These are phyloP conservation scores for Ganoderma lucidum DNA, from an alignment of 1,284 basidiomycete species.

Conservation along the genomic window DNA sequence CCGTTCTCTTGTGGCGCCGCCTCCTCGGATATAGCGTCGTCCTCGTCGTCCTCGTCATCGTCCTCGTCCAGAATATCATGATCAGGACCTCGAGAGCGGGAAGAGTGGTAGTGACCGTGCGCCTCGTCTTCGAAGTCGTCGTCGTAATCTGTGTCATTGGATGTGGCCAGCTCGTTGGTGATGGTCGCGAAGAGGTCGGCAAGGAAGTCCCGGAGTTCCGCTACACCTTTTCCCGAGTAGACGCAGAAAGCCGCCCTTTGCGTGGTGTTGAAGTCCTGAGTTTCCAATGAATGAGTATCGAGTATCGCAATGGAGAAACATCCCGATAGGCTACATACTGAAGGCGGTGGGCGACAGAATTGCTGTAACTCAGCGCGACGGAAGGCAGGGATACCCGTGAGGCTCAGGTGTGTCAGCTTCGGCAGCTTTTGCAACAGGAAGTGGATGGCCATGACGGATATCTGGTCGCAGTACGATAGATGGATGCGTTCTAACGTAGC, in stretches of 20 bases:
- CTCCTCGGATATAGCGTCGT: slow-evolving; percentile 38
- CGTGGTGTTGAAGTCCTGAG: slow-evolving; percentile 90
- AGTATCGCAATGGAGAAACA: not conserved
- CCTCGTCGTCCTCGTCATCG: slow-evolving; percentile 56
- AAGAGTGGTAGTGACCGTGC: slow-evolving; percentile 22
- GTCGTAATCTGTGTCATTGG: slow-evolving; percentile 79
- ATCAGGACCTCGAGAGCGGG: slow-evolving; percentile 28
- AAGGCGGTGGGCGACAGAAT: slow-evolving; percentile 90
- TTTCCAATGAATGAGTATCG: not conserved
- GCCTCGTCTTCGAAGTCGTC: slow-evolving; percentile 60
- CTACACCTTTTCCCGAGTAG: slow-evolving; percentile 92
- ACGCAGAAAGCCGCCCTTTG: slow-evolving; percentile 97
- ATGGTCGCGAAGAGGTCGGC: slow-evolving; percentile 76
- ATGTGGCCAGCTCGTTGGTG: slow-evolving; percentile 70
- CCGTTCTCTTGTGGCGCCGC: slow-evolving; percentile 31
- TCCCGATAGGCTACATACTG: slow-evolving; percentile 57
- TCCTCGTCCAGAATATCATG: slow-evolving; percentile 57
- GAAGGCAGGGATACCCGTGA: slow-evolving; percentile 97
- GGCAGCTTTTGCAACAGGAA: slow-evolving; percentile 89
- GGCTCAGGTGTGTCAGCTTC: slow-evolving; percentile 92
- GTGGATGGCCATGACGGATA: slow-evolving; percentile 91
- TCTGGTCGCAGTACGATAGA: slow-evolving; percentile 96
- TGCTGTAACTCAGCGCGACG: slow-evolving; percentile 85
- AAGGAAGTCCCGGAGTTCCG: slow-evolving; percentile 83
- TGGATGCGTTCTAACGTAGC: slow-evolving; percentile 95